Evolutionary conservation across 2,329 filamentous ascomycete genomes (phyloP).

Genomic region (Talaromyces sp.): DNA sequence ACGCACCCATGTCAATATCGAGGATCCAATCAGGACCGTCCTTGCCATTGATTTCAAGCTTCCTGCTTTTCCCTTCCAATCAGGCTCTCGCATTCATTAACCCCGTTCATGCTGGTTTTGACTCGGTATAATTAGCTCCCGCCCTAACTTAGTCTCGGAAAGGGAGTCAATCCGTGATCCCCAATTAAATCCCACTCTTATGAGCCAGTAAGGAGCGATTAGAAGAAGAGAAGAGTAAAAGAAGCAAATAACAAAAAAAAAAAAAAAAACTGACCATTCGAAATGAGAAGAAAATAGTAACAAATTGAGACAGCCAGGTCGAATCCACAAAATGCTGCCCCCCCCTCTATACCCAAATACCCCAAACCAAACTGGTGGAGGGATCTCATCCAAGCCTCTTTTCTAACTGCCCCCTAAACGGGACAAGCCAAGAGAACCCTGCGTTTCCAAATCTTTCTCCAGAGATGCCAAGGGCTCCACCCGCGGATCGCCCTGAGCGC

Average conservation of each 20-base stretch:
- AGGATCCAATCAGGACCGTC: conserved; percentile 1
- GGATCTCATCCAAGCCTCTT: not conserved
- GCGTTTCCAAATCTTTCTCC: conserved; percentile 10
- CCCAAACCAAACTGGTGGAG: not conserved
- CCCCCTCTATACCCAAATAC: too few species aligned
- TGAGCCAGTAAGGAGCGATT: not conserved
- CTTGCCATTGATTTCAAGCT: not conserved
- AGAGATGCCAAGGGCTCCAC: conserved; percentile 10
- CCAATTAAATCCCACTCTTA: not conserved
- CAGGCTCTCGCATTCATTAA: not conserved
- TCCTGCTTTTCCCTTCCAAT: conserved; percentile 11
- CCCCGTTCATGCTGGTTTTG: not conserved
- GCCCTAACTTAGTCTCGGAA: conserved; percentile 16
- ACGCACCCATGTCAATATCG: not conserved
- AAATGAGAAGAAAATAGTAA: too few species aligned
- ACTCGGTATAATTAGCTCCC: conserved; percentile 20
- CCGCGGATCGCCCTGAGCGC: conserved; percentile 8
- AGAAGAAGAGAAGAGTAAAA: not conserved
- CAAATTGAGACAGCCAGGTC: too few species aligned
- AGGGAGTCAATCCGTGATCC: conserved; percentile 2
- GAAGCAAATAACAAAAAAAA: not conserved
- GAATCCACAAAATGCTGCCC: too few species aligned
- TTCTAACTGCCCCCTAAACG: not conserved
- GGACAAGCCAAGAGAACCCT: conserved; percentile 12
- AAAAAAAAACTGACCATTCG: too few species aligned